Conservation (phyloP, 805 yeast genomes). For the Pichia paraexigua region DNA sequence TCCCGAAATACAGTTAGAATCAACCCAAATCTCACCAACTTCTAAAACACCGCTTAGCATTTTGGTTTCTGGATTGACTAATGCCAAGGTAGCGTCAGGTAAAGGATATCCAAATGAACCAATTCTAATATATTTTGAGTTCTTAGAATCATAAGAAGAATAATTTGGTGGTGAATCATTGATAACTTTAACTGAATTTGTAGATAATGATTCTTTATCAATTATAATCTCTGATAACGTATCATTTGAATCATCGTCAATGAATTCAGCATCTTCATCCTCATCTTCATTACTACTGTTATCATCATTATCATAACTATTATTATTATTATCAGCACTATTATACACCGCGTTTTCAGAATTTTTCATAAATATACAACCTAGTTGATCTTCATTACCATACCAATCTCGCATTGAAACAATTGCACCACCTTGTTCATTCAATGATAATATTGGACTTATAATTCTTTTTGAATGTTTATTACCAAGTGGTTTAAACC, state of each 20-base stretch:
- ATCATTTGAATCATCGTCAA: constrained; percentile 18
- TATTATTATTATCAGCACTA: too few relatives aligned
- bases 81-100: constrained; percentile 88
- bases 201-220: constrained; percentile 64
- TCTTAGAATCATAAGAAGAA: constrained; percentile 25
- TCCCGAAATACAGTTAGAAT: constrained; percentile 82
- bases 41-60: constrained; percentile 64
- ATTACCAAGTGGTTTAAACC: constrained; percentile 88
- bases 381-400: constrained; percentile 57
- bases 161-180: constrained; percentile 49
- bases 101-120: constrained; percentile 93
- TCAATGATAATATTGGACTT: constrained; percentile 80
- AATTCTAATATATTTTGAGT: constrained; percentile 47
- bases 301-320: not conserved
- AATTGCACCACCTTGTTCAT: constrained; percentile 95
- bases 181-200: constrained; percentile 63
- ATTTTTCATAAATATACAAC: constrained; percentile 35
- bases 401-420: constrained; percentile 89
- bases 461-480: constrained; percentile 64
- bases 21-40: constrained; percentile 98
- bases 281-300: constrained; percentile 16
- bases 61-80: constrained; percentile 89
- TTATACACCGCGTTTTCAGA: not conserved
- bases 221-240: constrained; percentile 59
- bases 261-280: constrained; percentile 15